Evolutionary conservation across 2,329 filamentous ascomycete genomes (phyloP), one percentile per base, ranked within the genome.

Genomic region (Grosmannia serpens): DNA sequence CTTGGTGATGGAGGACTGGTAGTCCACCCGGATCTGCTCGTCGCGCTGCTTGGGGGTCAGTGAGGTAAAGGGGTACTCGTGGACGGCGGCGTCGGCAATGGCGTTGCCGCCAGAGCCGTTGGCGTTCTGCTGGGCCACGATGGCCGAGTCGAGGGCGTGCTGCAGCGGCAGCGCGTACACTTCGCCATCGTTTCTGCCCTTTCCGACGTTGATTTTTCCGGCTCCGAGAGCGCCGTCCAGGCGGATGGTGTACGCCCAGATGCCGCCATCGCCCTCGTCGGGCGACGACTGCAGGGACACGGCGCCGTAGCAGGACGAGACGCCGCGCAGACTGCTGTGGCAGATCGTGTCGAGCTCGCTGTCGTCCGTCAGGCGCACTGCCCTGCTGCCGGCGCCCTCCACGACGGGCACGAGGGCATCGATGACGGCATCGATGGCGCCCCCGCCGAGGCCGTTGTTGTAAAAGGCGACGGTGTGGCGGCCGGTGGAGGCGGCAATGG

Each of bases 231-330:
- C 77, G 41, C 86, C 86, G 68, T 96, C 91, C 3, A 84, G 84
- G 59, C 88, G 79, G 29, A 96, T 76, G 0, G 89, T 91, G 68
- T 96, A 96, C 71, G 94, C 95, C 91, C 91, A 96, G 51, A 81
- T 71, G 1, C 80, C 79, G 8, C 78, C 79, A 1, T 69, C 62
- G 11, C 89, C 89, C 72, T 94, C 85, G 1, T 71, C 77, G 0
- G 90, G 89, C 6, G 89, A 95, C 0, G 86, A 86, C 57, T 83
- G 75, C 68, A 95, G 91, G 9, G 85, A 78, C 4, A 86, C 82
- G 3, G 86, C 89, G 9, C 83, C 88, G 67, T 84, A 89, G 71
- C 89, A 94, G 4, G 75, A 75, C 1, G 86, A 87, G 1, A 86
- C 83, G 10, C 87, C 88, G 26, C 80, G 73, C 55, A 86, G 71